Evolutionary conservation across 2,329 filamentous ascomycete species (phyloP).

Genomic region (Beauveria asiatica): DNA sequence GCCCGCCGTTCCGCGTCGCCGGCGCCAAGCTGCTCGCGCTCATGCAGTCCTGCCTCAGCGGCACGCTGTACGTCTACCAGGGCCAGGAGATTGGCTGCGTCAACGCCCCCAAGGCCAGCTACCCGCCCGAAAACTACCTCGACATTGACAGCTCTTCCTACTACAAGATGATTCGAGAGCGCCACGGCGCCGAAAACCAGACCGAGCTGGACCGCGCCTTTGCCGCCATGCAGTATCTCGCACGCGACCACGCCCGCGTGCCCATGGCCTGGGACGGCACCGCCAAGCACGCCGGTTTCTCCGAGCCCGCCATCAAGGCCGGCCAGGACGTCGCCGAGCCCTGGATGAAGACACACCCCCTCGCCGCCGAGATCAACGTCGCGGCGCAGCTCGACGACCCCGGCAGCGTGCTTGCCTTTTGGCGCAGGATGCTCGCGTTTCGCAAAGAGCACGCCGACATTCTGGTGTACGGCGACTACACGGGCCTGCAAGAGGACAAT

Average conservation of each 20-base stretch:
- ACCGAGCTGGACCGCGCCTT: slow-evolving; percentile 28
- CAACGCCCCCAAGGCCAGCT: slow-evolving; percentile 50
- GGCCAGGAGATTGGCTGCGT: slow-evolving; percentile 59
- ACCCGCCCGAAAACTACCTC: slow-evolving; percentile 47
- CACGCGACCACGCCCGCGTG: slow-evolving; percentile 56
- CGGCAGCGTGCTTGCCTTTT: slow-evolving; percentile 26
- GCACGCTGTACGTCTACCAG: slow-evolving; percentile 59
- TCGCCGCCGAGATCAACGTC: slow-evolving; percentile 42
- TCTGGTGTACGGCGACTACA: slow-evolving; percentile 27
- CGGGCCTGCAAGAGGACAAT: slow-evolving; percentile 18
- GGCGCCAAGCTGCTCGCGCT: slow-evolving; percentile 53
- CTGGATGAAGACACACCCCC: slow-evolving; percentile 26
- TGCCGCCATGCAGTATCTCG: slow-evolving; percentile 23
- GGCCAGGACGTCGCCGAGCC: slow-evolving; percentile 21
- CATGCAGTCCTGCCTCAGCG: slow-evolving; percentile 42
- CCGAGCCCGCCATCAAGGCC: slow-evolving; percentile 25
- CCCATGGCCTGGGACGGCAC: slow-evolving; percentile 55
- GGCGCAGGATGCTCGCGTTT: slow-evolving; percentile 23
- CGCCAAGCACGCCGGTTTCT: slow-evolving; percentile 25
- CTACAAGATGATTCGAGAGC: slow-evolving; percentile 23
- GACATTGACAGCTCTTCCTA: slow-evolving; percentile 41
- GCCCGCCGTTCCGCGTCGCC: slow-evolving; percentile 35
- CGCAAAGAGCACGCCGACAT: slow-evolving; percentile 24
- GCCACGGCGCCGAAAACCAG: slow-evolving; percentile 20
- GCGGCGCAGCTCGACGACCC: slow-evolving; percentile 38